Evolutionary conservation across 768 basidiomycete species (phyloP), one percentile per base, ranked within the genome.

Genomic region (Suillus subluteus): DNA sequence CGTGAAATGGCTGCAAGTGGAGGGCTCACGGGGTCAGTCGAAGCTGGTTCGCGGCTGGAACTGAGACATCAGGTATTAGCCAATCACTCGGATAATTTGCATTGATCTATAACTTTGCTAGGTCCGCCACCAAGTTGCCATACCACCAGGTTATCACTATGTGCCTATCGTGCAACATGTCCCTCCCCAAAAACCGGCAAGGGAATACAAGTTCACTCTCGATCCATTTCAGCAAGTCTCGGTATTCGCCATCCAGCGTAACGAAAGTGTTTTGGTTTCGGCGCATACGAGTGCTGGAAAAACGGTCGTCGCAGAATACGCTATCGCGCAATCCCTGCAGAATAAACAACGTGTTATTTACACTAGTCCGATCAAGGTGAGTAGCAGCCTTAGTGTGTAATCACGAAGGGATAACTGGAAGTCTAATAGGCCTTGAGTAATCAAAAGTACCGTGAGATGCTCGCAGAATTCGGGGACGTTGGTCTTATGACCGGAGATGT

Each of bases 401-500:
- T 67, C 41, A 67, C 66, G 40, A 52, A 69, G 67, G 59, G 59
- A 71, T 58, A 37, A 48, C 50, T 74, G 71, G 69, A 69, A 37
- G 37, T 62, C 70, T 30, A 75, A 54, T 79, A 99, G 97, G 98
- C 98, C 1, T 82, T 99, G 71, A 97, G 95, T 74, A 98, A 99
- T 77, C 98, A 99, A 78, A 99, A 99, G 80, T 99, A 97, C 77
- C 91, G 98, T 72, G 98, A 99, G 78, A 93, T 99, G 90, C 83
- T 94, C 15, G 96, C 94, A 54, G 94, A 95, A 75, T 99, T 99
- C 79, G 95, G 95, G 23, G 98, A 99, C 75, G 98, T 99, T 50
- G 98, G 98, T 11, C 84, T 99, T 38, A 99, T 99, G 97, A 99
- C 98, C 2, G 96, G 98, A 74, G 98, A 99, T 81, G 96, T 99